phyloP scores from a whole-genome alignment of 257 asterid species.

The Parsonsia alboflavescens region DNA sequence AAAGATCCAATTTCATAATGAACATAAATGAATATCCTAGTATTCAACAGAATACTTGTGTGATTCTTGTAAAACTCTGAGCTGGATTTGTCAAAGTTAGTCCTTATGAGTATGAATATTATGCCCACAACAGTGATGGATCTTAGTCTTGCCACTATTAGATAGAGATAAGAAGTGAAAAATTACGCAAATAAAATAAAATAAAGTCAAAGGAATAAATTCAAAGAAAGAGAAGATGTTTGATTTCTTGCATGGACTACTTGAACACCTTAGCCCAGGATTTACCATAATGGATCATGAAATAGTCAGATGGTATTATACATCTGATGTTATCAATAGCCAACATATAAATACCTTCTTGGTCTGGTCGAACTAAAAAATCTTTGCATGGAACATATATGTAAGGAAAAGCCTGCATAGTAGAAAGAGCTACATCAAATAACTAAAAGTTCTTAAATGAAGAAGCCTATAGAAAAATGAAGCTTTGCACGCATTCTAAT shows the following conservation, averaged over 20 bases:
- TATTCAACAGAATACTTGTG: neutral
- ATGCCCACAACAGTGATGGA: neutral
- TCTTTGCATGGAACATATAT: conserved; percentile 67
- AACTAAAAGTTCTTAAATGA: neutral
- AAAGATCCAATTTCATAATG: neutral
- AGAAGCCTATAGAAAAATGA: neutral
- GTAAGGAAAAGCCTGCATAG: conserved; percentile 76
- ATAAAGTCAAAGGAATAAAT: neutral
- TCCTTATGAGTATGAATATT: neutral
- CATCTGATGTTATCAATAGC: neutral
- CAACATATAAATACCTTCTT: conserved; percentile 50
- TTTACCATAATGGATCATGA: neutral
- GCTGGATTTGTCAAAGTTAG: neutral
- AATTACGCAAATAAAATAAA: neutral
- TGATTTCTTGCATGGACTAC: neutral
- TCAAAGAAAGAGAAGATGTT: neutral
- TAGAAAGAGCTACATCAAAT: conserved; percentile 9
- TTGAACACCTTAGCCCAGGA: neutral
- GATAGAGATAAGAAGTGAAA: neutral
- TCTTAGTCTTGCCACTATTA: neutral
- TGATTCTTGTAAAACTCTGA: conserved; percentile 1
- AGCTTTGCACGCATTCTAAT: neutral
- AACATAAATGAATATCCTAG: neutral
- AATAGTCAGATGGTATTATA: too few species aligned
- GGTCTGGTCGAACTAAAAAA: conserved; percentile 41